Base-by-base conservation (phyloP, 352 stramenopile genomes). In the Halophytophthora polymorphica region DNA sequence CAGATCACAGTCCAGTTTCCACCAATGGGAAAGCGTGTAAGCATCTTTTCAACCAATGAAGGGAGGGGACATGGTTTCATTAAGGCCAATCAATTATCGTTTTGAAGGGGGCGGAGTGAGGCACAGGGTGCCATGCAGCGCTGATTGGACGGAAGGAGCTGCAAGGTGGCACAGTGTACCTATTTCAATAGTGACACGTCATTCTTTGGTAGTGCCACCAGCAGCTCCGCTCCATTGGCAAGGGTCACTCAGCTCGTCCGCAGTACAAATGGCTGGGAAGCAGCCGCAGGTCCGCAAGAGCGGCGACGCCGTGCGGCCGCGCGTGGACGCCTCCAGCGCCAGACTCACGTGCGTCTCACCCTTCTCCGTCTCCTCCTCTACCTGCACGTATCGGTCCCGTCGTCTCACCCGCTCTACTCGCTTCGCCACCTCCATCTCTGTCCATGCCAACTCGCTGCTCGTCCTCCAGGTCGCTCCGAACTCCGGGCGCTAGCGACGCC, bases 291-390 rank as follows among this genome's bases (percentile, higher is more conserved):
- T 10, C 4, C 25, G 25, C 19, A 51, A 25, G 2, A 61, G 46
- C 46, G 73, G 83, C 41, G 62, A 72, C 52, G 52, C 75, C 6
- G 71, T 83, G 64, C 75, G 71, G 40, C 78, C 77, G 51, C 77
- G 75, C 49, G 80, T 91, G 21, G 75, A 88, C 61, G 74, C 77
- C 12, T 88, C 80, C 38, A 81, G 77, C 61, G 64, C 66, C 11
- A 69, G 80, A 22, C 75, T 91, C 42, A 77, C 77, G 80, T 91
- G 66, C 37, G 77, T 65, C 11, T n/a, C 11, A 55, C 13, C 15
- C 21, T 22, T 18, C 1, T 13, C 0, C 14, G 49, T 42, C 21
- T 33, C n/a, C 13, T 19, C 1, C 17, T 15, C 25, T 45, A 25
- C 45, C 42, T 18, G 15, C 22, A 8, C 33, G 12, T 40, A 13